Percentiles rank a stretch among this genome's conserved stretches.
Evolutionary conservation across 2,329 filamentous ascomycete genomes (phyloP).

Genomic region (Allantophomopsis lycopodina): DNA sequence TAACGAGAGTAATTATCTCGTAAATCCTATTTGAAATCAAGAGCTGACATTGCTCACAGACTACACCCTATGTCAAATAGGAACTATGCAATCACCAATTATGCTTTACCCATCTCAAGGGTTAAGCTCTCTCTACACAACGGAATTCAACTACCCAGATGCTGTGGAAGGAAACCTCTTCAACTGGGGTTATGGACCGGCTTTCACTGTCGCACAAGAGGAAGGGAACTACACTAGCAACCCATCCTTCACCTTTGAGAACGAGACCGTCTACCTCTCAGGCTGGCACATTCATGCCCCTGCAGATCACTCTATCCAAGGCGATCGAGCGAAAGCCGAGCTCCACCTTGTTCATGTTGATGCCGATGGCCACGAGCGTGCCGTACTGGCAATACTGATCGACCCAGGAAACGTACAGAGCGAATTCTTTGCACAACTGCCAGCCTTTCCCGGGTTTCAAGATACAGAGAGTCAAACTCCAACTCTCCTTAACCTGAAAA

Average conservation of each 20-base stretch:
- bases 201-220: slow-evolving; percentile 24
- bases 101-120: slow-evolving; percentile 24
- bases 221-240: slow-evolving; percentile 21
- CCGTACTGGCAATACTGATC: slow-evolving; percentile 31
- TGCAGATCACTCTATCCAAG: slow-evolving; percentile 31
- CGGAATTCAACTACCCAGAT: slow-evolving; percentile 26
- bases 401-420: slow-evolving; percentile 25
- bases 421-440: slow-evolving; percentile 27
- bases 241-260: slow-evolving; percentile 28
- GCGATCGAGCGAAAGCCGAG: slow-evolving; percentile 28
- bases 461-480: slow-evolving; percentile 13
- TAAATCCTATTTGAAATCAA: not conserved
- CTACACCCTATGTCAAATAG: slow-evolving; percentile 31
- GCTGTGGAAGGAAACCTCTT: slow-evolving; percentile 23
- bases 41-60: slow-evolving; percentile 9
- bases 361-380: slow-evolving; percentile 23
- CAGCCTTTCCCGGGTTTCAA: slow-evolving; percentile 23
- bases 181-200: slow-evolving; percentile 35
- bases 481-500: slow-evolving; percentile 17
- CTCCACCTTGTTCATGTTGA: slow-evolving; percentile 33
- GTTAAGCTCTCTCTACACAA: slow-evolving; percentile 23
- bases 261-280: slow-evolving; percentile 29
- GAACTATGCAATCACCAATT: slow-evolving; percentile 35
- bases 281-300: slow-evolving; percentile 38
- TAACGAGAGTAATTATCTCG: slow-evolving; percentile 13